phyloP scores from a whole-genome alignment of 2,329 filamentous ascomycete genomes.

The Aspergillus ochraceoroseus region DNA sequence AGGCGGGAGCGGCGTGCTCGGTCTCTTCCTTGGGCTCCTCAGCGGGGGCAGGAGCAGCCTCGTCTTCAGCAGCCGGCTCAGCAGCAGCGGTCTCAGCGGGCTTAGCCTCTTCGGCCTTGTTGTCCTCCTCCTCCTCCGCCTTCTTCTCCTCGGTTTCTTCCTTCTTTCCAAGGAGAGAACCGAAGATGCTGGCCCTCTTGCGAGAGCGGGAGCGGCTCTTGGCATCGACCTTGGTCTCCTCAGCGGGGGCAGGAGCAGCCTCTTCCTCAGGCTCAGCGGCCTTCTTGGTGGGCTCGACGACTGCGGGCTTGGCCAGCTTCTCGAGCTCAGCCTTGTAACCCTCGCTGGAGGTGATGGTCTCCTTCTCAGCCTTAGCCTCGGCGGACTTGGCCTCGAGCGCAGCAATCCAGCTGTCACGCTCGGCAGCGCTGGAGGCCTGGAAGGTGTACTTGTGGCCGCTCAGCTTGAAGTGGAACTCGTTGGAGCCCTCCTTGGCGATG shows the following conservation, averaged over 20 bases:
- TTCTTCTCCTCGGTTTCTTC: conserved; percentile 47
- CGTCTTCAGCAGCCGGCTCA: conserved; percentile 12
- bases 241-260: conserved; percentile 35
- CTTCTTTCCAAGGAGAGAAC: conserved; percentile 57
- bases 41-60: conserved; percentile 18
- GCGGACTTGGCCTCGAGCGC: conserved; percentile 76
- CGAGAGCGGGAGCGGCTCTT: conserved; percentile 58
- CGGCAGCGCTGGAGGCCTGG: conserved; percentile 67
- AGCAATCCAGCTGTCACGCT: conserved; percentile 89
- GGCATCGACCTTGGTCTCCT: conserved; percentile 46
- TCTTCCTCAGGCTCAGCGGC: conserved; percentile 22
- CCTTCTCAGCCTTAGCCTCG: conserved; percentile 76
- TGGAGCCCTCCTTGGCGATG: conserved; percentile 66
- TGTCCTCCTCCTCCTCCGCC: conserved; percentile 39
- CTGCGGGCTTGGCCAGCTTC: conserved; percentile 50
- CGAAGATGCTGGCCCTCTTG: conserved; percentile 48
- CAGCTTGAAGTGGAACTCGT: conserved; percentile 81
- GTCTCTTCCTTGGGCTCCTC: conserved; percentile 34
- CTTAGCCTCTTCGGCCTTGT: conserved; percentile 42
- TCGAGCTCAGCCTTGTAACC: conserved; percentile 82
- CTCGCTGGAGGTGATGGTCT: conserved; percentile 70
- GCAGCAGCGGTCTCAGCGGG: conserved; percentile 17
- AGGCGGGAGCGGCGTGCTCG: conserved; percentile 44
- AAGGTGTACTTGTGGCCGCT: conserved; percentile 90
- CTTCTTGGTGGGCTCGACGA: conserved; percentile 25